A percentile compares a stretch with the other conserved stretches of the same genome.
phyloP scores from a whole-genome alignment of 140 eudicot species.

The Erigeron philadelphicus region DNA sequence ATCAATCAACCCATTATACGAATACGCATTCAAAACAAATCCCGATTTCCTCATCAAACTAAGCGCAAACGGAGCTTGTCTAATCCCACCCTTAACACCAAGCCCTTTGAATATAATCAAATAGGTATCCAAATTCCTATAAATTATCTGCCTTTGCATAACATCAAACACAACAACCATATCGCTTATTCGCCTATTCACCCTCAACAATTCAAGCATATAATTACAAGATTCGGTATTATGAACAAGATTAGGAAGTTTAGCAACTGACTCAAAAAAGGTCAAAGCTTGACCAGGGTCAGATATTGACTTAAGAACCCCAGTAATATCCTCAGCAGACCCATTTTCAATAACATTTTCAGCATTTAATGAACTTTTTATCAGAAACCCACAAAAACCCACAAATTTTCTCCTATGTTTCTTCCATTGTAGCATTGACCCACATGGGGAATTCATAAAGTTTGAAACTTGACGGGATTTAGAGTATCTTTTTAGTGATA shows the following conservation, averaged over 20 bases:
- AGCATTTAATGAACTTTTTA: conserved; percentile 36
- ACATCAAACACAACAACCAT: conserved; percentile 77
- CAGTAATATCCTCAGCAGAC: conserved; percentile 44
- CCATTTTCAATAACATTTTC: conserved; percentile 21
- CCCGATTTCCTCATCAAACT: conserved; percentile 49
- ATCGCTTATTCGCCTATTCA: conserved; percentile 42
- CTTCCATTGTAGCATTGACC: conserved; percentile 48
- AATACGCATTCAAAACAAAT: conserved; percentile 71
- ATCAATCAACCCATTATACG: conserved; percentile 81
- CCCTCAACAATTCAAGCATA: conserved; percentile 72
- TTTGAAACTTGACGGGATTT: neutral
- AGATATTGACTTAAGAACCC: conserved; percentile 44
- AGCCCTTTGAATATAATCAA: conserved; percentile 55
- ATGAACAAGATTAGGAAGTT: conserved; percentile 62
- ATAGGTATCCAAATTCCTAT: conserved; percentile 68
- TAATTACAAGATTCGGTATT: conserved; percentile 73
- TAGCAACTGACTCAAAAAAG: conserved; percentile 48
- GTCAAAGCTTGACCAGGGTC: conserved; percentile 50
- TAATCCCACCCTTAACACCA: conserved; percentile 64
- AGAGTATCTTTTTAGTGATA: conserved; percentile 15
- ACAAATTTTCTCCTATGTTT: conserved; percentile 43
- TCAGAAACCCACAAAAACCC: conserved; percentile 35
- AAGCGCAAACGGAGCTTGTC: conserved; percentile 70
- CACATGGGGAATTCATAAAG: conserved; percentile 33
- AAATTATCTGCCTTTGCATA: conserved; percentile 83